Base-by-base conservation (phyloP, 352 stramenopile species). In the Phytopythium vexans region DNA sequence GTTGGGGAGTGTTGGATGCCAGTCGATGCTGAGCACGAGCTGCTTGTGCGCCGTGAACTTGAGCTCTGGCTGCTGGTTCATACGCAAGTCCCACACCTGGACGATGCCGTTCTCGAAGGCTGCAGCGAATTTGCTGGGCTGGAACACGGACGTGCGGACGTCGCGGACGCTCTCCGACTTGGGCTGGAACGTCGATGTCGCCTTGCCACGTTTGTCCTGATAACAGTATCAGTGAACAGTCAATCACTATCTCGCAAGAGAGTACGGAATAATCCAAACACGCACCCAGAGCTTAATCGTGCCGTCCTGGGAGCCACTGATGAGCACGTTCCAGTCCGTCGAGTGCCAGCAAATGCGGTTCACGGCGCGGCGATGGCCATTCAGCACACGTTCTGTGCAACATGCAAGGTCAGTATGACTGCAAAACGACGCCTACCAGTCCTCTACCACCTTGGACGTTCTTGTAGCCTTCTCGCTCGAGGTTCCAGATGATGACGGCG, bases 331-430 rank as follows among this genome's bases (percentile, higher is more conserved):
- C 54, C 66, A 75, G 41, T 95, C 82, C 10, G 59, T 84, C 11
- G 80, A 80, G 49, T 95, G 86, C 86, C 86, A 95, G 61, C 83
- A 95, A 53, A 95, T 94, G 51, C 86, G 83, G 54, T 95, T 95
- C 55, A 93, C 86, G 0, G 86, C 78, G 35, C 86, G 83, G 27
- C 83, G 82, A 63, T 95, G 86, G 6, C 82, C 86, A 43, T 70
- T 93, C 33, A 93, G 33, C 12, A 94, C 82, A 21, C 86, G 73
- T 41, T 95, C 84, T 93, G 41, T 37, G 41, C 21, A 52, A 32
- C 40, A 40, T 47, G 41, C 41, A 44, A n/a, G 7, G 21, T n/a
- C 49, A 49, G 36, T 32, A 40, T 32, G 0, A 42, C 31, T 38
- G 21, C 21, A 15, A 8, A 40, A 14, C n/a, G 11, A 31, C 46